Evolutionary conservation across 352 stramenopile species (phyloP), one percentile per base, ranked within the genome.

Genomic region (Phytophthora fragariae): DNA sequence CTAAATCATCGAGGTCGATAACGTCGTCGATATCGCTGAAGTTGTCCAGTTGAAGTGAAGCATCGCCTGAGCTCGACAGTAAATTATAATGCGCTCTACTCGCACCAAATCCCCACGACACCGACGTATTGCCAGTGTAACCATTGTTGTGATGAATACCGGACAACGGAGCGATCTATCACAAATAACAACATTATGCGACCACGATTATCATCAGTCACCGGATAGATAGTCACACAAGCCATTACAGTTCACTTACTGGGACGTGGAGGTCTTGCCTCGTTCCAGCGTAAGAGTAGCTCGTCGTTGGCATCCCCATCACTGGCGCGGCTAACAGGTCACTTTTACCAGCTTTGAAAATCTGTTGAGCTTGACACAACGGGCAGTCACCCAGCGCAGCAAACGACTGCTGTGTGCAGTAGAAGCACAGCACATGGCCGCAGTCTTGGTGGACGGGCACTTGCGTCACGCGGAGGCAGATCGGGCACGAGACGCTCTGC

Each of bases 1-100:
- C 70, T 21, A 90, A 67, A 29, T 90, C 81, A n/a, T 81, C 79
- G 1, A 90, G 75, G 53, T 90, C 74, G 55, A 90, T 87, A 44
- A 86, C 83, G 47, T 88, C 83, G 46, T 84, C 79, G 62, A 88
- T 80, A 63, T 90, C 81, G 37, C 81, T 90, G 21, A 88, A 62
- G 31, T 72, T 82, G 61, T 88, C 81, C 17, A 88, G 69, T 47
- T 84, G 76, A 17, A 86, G 62, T 50, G 71, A 58, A 17, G 70
- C 50, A 39, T 86, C 78, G 53, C 56, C 82, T 15, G 68, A 33
- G 35, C 83, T 78, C 9, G 73, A 57, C 3, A 78, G 66, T 1
- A 86, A 35, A 11, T 79, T 74, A n/a, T 77, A 61, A 8, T 72
- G 52, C 10, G 12, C 14, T 46, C 47, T 74, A 50, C 39, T 60